Conservation (phyloP, 805 yeast species). For the Yamadazyma scolyti region DNA sequence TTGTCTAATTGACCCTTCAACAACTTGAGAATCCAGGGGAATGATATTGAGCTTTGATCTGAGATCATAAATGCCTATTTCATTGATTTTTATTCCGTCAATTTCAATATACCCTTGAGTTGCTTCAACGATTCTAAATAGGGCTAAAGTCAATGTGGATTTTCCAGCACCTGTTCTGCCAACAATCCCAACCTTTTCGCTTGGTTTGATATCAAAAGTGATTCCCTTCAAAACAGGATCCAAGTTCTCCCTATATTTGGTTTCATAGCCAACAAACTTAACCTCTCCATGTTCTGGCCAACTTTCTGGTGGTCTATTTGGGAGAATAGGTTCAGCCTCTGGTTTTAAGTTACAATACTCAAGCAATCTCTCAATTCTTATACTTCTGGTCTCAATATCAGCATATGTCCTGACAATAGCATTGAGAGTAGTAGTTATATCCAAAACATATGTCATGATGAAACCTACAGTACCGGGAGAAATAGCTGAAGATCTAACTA, state of each 20-base stretch:
- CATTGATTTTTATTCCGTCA: slow-evolving; percentile 64
- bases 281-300: slow-evolving; percentile 80
- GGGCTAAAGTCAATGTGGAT: slow-evolving; percentile 77
- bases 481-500: slow-evolving; percentile 18
- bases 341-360: slow-evolving; percentile 35
- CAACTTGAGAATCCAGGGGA: slow-evolving; percentile 92
- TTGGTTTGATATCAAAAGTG: slow-evolving; percentile 57
- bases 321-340: slow-evolving; percentile 44
- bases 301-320: slow-evolving; percentile 31
- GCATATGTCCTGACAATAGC: slow-evolving; percentile 32
- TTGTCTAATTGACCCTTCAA: slow-evolving; percentile 81
- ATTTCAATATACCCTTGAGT: slow-evolving; percentile 66
- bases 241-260: slow-evolving; percentile 78
- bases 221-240: slow-evolving; percentile 75
- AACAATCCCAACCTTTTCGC: slow-evolving; percentile 90
- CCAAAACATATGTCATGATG: slow-evolving; percentile 32
- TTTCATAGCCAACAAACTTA: slow-evolving; percentile 67
- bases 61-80: slow-evolving; percentile 72
- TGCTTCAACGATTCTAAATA: slow-evolving; percentile 81
- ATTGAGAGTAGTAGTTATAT: slow-evolving; percentile 26
- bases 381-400: slow-evolving; percentile 29
- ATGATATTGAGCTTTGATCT: slow-evolving; percentile 78
- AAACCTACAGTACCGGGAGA: slow-evolving; percentile 36
- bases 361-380: slow-evolving; percentile 33
- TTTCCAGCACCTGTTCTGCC: slow-evolving; percentile 98